Evolutionary conservation across 78 protist species (phyloP), one percentile per base, ranked within the genome.

Genomic region (Dictyostelium purpureum): DNA sequence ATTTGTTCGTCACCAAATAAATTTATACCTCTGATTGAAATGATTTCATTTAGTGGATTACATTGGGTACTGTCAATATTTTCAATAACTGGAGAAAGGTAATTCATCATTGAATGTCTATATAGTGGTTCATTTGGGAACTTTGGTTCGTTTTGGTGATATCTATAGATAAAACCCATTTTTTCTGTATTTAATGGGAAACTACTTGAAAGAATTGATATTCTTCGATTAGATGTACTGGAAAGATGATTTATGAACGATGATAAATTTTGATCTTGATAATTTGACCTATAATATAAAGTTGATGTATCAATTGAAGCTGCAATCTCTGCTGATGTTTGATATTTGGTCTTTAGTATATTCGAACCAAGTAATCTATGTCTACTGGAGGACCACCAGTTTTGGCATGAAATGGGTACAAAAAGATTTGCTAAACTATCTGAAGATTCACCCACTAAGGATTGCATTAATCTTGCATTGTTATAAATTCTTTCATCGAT

Each of bases 251-350:
- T 21, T 43, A 66, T 63, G 28, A 83, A 73, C 16, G 49, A 45
- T n/a, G 52, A 38, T 10, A 83, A 9, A 52, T 31, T 28, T 12
- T 35, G 45, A 1, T n/a, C 9, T 59, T 9, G 0, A 57, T 38
- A 83, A 57, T 83, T 83, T 24, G 91, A 70, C 54, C 91, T 31
- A 43, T 83, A 83, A 43, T 67, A 66, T 2, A 83, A 31, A 40
- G 91, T 83, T 24, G 77, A 52, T 0, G 82, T 57, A 28, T 83
- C 91, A 19, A 83, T 71, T 21, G 91, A 26, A 1, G 82, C 40
- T 42, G 91, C 91, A 16, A 83, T 21, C n/a, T 71, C 51, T 14
- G 82, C 65, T 54, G 80, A 51, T 37, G 75, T 73, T 33, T 83
- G 91, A 33, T 51, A 83, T 45, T 71, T 70, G 0, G 33, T 57